Base-by-base conservation (phyloP, 192 early-diverging fungal species). In the Backusella parvicylindrica region DNA sequence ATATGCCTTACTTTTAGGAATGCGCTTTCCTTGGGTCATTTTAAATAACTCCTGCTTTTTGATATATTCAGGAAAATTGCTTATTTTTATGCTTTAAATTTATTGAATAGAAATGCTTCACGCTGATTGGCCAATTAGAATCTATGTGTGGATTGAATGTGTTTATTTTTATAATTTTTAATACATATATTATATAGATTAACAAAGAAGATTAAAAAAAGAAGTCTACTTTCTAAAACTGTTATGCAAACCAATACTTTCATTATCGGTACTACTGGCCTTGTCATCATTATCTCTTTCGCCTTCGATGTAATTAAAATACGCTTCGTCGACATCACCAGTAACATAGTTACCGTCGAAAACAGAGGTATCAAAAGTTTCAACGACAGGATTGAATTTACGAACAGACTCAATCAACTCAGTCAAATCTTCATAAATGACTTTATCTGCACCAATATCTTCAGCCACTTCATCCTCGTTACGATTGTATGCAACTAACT, bases 321-420 rank as follows among this genome's bases (percentile, higher is more conserved):
- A 96, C 67, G 88, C 89, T 26, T 84, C 67, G 26, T 89, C 87
- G 16, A 96, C 85, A 69, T 86, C 87, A 68, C 92, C 94, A 7
- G 97, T 96, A 30, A 99, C 87, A 82, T 99, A 99, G 56, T 88
- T 81, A 53, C 96, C 96, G 72, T 95, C 95, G 82, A 99, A 99
- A 8, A 99, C 97, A 15, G 98, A 98, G 12, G 94, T 90, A 83
- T 99, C 98, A 90, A 99, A 99, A 16, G 78, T 68, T 32, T 83
- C 84, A 64, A 99, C 94, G 15, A 72, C 76, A 3, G 92, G 92
- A 78, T 98, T 98, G 82, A 97, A 95, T 78, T 92, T 89, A 56
- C 87, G 78, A 60, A 95, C 93, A 40, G 96, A 96, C 67, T 90
- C 83, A 35, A 98, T 83, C 73, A 99, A 81, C 43, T 97, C 95